Evolutionary conservation across 345 rosid genomes (phyloP).

Genomic region (Rhodomyrtus tomentosa): DNA sequence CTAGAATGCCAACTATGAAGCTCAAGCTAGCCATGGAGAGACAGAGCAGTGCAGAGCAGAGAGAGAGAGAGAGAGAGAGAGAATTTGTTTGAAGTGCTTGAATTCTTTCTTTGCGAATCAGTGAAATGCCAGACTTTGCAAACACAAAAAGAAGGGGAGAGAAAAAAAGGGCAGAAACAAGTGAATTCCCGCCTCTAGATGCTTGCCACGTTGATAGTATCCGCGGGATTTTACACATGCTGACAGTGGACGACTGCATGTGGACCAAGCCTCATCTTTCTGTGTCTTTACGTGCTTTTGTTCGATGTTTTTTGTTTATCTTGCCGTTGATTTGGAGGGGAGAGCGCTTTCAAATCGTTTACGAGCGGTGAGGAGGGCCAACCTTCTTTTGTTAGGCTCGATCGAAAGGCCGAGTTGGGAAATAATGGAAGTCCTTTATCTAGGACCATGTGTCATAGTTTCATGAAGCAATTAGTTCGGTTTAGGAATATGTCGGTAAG

Average conservation of each 20-base stretch:
- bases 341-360: too few species aligned
- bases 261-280: neutral
- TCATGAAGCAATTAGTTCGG: neutral
- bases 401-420: neutral
- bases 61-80: neutral
- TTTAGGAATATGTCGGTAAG: neutral
- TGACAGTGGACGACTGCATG: neutral
- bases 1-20: slow-evolving; percentile 44
- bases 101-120: neutral
- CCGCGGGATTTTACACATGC: neutral
- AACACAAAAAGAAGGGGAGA: neutral
- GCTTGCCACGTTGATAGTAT: neutral
- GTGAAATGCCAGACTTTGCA: neutral
- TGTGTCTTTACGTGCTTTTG: neutral
- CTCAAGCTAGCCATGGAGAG: slow-evolving; percentile 22
- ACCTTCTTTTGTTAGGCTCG: neutral
- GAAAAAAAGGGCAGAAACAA: neutral
- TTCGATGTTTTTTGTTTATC: neutral
- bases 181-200: neutral
- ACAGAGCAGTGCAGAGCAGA: neutral
- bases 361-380: neutral
- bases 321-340: too few species aligned
- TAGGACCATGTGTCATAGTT: neutral
- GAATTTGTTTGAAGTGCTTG: neutral
- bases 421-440: neutral